Percentiles rank a stretch among this genome's conserved stretches.
These are phyloP conservation scores for Lagenidium sp. DNA, from an alignment of 352 stramenopile genomes.

Conservation along the genomic window DNA sequence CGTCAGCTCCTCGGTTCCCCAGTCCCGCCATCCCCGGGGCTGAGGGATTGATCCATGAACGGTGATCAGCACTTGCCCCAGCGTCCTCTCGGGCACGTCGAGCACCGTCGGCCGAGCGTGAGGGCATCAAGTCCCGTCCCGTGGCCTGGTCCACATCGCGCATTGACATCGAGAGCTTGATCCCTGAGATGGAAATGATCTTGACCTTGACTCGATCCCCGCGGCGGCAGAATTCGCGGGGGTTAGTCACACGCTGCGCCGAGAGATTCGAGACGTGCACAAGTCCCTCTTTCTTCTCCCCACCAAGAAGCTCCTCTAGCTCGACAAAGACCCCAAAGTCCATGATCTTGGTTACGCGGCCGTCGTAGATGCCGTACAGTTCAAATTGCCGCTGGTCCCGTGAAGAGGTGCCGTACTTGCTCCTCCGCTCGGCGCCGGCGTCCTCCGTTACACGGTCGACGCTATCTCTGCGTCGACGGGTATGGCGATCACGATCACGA, in stretches of 20 bases:
- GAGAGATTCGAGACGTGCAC: conserved; percentile 94
- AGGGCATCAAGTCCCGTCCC: conserved; percentile 92
- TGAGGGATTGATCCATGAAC: conserved; percentile 81
- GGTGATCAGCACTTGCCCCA: conserved; percentile 32
- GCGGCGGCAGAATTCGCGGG: conserved; percentile 81
- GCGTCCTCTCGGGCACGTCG: conserved; percentile 43
- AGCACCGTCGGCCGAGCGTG: conserved; percentile 64
- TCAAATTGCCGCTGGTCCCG: conserved; percentile 28
- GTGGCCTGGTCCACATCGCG: conserved; percentile 96
- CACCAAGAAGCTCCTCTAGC: conserved; percentile 49
- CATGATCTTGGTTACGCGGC: conserved; percentile 90
- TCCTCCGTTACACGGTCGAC: background rate
- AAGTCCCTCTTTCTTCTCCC: conserved; percentile 85
- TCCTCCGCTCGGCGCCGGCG: conserved; percentile 7
- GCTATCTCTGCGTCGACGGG: conserved; percentile 11
- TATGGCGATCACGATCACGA: conserved; percentile 19
- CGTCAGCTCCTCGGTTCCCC: too few species aligned
- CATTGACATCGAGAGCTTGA: conserved; percentile 93
- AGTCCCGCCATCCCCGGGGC: conserved; percentile 68
- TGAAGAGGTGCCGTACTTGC: too few species aligned
- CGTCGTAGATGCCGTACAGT: conserved; percentile 94
- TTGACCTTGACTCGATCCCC: conserved; percentile 95
- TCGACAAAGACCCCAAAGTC: conserved; percentile 98
- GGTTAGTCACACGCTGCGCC: conserved; percentile 75
- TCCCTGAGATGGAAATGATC: conserved; percentile 88